A percentile compares a stretch with the other conserved stretches of the same genome.
These are phyloP conservation scores for Coemansia sp. DNA, from an alignment of 192 early-diverging fungal genomes.

Conservation along the genomic window DNA sequence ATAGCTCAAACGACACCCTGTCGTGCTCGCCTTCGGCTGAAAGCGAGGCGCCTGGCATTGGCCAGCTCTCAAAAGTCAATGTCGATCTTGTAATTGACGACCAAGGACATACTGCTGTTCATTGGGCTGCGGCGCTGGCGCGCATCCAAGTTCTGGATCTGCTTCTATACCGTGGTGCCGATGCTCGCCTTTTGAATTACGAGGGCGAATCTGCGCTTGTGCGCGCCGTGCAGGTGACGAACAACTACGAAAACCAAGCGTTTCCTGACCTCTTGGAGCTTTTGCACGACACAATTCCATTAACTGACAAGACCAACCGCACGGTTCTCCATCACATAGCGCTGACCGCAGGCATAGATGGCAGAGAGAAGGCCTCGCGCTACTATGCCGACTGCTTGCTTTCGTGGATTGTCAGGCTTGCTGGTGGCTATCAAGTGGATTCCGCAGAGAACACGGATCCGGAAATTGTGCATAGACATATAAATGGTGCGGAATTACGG, in stretches of 20 bases:
- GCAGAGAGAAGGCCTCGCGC: slow-evolving; percentile 68
- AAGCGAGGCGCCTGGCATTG: not conserved
- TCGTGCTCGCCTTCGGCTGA: slow-evolving; percentile 26
- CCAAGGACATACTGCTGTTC: slow-evolving; percentile 90
- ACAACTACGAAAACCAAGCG: slow-evolving; percentile 80
- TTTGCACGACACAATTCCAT: slow-evolving; percentile 72
- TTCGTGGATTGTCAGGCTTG: slow-evolving; percentile 60
- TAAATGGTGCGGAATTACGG: not conserved
- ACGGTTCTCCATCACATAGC: slow-evolving; percentile 94
- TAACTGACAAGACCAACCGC: slow-evolving; percentile 76
- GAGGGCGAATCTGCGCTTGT: slow-evolving; percentile 88
- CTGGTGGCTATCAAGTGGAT: slow-evolving; percentile 52
- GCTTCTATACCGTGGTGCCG: slow-evolving; percentile 74
- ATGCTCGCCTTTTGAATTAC: slow-evolving; percentile 69
- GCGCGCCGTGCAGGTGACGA: slow-evolving; percentile 81
- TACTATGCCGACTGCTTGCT: slow-evolving; percentile 93
- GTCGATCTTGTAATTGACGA: slow-evolving; percentile 89
- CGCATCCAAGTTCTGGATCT: slow-evolving; percentile 72
- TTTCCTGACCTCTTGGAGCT: slow-evolving; percentile 74
- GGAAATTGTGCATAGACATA: not conserved
- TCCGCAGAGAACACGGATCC: slow-evolving; percentile 12
- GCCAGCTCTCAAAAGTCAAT: slow-evolving; percentile 58
- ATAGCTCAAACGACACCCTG: slow-evolving; percentile 67
- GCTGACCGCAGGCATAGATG: slow-evolving; percentile 65
- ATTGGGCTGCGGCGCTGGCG: slow-evolving; percentile 94